Percentiles rank a stretch among this genome's conserved stretches.
phyloP scores from a whole-genome alignment of 768 basidiomycete species.

The Serendipita sp. region DNA sequence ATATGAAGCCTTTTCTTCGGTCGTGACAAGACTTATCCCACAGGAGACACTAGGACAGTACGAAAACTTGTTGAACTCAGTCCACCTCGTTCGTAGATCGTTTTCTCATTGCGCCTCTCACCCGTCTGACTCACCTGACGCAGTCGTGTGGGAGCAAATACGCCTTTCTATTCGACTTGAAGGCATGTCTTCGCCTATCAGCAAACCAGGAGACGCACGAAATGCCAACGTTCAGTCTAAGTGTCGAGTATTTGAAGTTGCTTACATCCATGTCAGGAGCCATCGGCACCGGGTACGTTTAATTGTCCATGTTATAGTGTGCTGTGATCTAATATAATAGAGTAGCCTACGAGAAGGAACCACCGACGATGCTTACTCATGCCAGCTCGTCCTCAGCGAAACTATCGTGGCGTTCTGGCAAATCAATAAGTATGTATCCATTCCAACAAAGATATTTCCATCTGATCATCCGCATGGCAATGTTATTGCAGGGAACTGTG shows the following conservation, averaged over 20 bases:
- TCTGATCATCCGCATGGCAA: no score
- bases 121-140: neutral
- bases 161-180: neutral
- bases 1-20: neutral
- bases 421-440: neutral
- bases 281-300: neutral
- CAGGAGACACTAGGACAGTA: neutral
- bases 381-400: neutral
- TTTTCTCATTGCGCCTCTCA: neutral
- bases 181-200: neutral
- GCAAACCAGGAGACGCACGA: slow-evolving; percentile 5
- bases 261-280: neutral
- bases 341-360: neutral
- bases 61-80: slow-evolving; percentile 1
- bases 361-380: neutral
- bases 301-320: neutral
- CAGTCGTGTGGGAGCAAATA: slow-evolving; percentile 1
- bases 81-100: neutral
- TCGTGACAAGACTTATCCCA: neutral
- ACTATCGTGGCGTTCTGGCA: neutral
- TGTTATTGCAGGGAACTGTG: neutral
- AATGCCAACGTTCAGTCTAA: slow-evolving; percentile 3
- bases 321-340: neutral
- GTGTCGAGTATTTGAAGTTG: slow-evolving; percentile 2
- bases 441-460: no score